Conservation (phyloP, 2,329 filamentous ascomycete genomes). For the Thielaviopsis punctulata region DNA sequence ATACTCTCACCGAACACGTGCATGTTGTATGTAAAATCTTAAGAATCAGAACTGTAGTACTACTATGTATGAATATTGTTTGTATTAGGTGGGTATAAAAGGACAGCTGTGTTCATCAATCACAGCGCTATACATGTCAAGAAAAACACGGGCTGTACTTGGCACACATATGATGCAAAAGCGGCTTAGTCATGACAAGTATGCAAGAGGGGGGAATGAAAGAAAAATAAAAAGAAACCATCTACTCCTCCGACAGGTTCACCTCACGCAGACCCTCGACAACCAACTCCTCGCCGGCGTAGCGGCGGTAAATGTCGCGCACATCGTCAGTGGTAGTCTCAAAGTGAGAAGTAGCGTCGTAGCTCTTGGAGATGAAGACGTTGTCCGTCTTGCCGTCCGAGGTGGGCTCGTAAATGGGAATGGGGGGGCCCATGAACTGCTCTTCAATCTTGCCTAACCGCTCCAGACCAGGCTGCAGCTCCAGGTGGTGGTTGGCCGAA, state of each 20-base stretch:
- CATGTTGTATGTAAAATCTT: not conserved
- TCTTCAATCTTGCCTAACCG: conserved; percentile 87
- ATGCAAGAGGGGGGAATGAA: not conserved
- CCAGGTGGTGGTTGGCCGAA: conserved; percentile 81
- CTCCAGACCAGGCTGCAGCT: conserved; percentile 83
- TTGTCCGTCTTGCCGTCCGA: conserved; percentile 71
- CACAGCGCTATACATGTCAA: conserved; percentile 9
- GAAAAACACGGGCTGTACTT: not conserved
- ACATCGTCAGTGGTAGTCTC: conserved; percentile 87
- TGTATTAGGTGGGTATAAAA: conserved; percentile 13
- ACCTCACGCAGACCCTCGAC: conserved; percentile 75
- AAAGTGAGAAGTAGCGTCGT: conserved; percentile 95
- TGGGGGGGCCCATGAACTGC: conserved; percentile 85
- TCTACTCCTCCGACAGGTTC: conserved; percentile 43
- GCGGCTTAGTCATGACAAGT: not conserved
- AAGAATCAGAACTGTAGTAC: too few relatives aligned
- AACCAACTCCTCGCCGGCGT: conserved; percentile 67
- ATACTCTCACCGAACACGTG: not conserved
- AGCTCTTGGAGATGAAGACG: conserved; percentile 96
- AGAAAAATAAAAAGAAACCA: not conserved
- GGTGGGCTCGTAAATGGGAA: conserved; percentile 83
- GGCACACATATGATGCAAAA: not conserved
- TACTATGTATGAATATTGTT: conserved; percentile 4
- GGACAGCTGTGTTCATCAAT: conserved; percentile 2
- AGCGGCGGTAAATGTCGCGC: conserved; percentile 76